Evolutionary conservation across 352 stramenopile genomes (phyloP).

Genomic region (Pythium phragmiticola): DNA sequence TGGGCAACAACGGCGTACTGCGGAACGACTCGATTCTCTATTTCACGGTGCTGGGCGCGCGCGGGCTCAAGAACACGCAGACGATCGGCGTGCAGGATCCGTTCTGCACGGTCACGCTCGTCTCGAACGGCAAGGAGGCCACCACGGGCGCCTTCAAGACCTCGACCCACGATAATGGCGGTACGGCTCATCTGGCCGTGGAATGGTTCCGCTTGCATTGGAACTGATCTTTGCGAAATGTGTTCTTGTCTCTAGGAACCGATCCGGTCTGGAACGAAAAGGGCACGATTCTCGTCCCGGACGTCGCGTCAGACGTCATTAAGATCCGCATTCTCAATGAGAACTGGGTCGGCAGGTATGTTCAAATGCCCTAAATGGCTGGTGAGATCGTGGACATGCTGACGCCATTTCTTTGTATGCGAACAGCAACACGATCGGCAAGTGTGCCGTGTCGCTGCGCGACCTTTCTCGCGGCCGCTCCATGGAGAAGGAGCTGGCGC

Average conservation of each 20-base stretch:
- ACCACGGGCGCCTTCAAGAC: slow-evolving; percentile 66
- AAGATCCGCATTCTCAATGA: slow-evolving; percentile 75
- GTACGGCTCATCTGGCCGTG: slow-evolving; percentile 12
- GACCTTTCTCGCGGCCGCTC: slow-evolving; percentile 70
- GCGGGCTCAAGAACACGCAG: slow-evolving; percentile 70
- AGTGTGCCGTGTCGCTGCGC: slow-evolving; percentile 63
- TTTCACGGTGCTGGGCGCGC: slow-evolving; percentile 59
- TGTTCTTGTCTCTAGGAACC: slow-evolving; percentile 32
- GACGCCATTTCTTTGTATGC: slow-evolving; percentile 2
- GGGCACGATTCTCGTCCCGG: slow-evolving; percentile 61
- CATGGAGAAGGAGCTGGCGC: slow-evolving; percentile 79
- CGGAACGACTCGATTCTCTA: slow-evolving; percentile 75
- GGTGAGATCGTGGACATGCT: not conserved
- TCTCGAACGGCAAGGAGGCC: slow-evolving; percentile 49
- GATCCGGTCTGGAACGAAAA: slow-evolving; percentile 78
- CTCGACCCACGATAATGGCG: slow-evolving; percentile 71
- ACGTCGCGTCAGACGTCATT: slow-evolving; percentile 65
- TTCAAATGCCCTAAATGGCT: not conserved
- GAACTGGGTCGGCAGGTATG: slow-evolving; percentile 70
- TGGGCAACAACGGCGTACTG: slow-evolving; percentile 30
- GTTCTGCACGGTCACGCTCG: slow-evolving; percentile 62
- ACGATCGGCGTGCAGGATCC: slow-evolving; percentile 72
- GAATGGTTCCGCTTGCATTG: not conserved
- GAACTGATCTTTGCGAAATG: slow-evolving; percentile 3
- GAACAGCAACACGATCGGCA: slow-evolving; percentile 62